Evolutionary conservation across 2,329 filamentous ascomycete genomes (phyloP).

Genomic region (Aureobasidium zeae): DNA sequence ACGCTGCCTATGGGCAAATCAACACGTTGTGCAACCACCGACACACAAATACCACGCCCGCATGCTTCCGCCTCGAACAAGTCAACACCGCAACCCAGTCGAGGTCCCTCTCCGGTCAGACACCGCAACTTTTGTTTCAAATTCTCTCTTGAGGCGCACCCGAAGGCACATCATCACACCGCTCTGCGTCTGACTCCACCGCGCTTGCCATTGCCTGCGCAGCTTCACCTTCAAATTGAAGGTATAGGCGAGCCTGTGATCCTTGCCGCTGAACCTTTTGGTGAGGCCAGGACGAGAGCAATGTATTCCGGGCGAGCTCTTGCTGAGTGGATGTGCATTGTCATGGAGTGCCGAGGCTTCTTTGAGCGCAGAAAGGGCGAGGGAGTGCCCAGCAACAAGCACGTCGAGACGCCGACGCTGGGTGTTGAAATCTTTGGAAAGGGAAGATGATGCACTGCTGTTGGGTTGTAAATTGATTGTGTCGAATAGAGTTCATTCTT

Average conservation of each 20-base stretch:
- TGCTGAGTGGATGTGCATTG: conserved; percentile 67
- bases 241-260: conserved; percentile 16
- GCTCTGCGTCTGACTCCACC: conserved; percentile 57
- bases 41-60: conserved; percentile 8
- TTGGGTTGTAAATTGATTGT: too few relatives aligned
- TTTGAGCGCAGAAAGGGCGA: conserved; percentile 66
- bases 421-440: conserved; percentile 55
- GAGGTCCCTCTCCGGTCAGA: conserved; percentile 24
- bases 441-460: conserved; percentile 25
- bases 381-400: conserved; percentile 55
- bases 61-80: conserved; percentile 8
- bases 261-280: conserved; percentile 29
- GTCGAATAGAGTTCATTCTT: too few relatives aligned
- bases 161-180: conserved; percentile 44
- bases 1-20: conserved; percentile 4
- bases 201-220: conserved; percentile 60
- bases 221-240: conserved; percentile 47
- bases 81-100: conserved; percentile 5
- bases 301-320: conserved; percentile 62
- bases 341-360: conserved; percentile 73
- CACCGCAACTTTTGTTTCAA: conserved; percentile 59
- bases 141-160: conserved; percentile 61
- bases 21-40: conserved; percentile 17
- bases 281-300: conserved; percentile 33
- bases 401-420: conserved; percentile 60